Conservation (phyloP, 139 green algal genomes). For the Mesotaenium endlicherianum region DNA sequence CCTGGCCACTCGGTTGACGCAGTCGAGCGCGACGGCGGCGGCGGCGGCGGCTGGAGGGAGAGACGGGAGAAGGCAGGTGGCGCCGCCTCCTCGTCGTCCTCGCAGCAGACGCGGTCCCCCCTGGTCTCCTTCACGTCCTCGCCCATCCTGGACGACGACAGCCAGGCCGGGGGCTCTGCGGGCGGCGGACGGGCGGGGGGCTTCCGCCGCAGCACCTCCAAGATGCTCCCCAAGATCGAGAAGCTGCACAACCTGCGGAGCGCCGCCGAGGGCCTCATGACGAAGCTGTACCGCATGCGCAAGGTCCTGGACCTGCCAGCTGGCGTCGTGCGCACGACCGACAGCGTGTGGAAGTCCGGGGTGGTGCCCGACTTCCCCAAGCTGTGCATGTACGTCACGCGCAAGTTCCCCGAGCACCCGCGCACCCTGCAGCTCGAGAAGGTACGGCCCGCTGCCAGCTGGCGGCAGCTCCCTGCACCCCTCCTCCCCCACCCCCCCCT, state of each 20-base stretch:
- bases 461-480: too few relatives aligned
- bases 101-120: too few relatives aligned
- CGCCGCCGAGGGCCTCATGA: slow-evolving; percentile 30
- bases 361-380: slow-evolving; percentile 28
- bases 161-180: neutral
- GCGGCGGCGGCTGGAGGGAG: too few relatives aligned
- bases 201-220: neutral
- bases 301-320: slow-evolving; percentile 14
- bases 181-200: neutral
- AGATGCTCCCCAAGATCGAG: slow-evolving; percentile 28
- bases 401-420: slow-evolving; percentile 47
- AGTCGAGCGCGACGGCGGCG: too few relatives aligned
- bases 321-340: neutral
- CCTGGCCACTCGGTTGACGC: too few relatives aligned
- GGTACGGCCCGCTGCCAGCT: slow-evolving; percentile 10
- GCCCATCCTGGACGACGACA: neutral
- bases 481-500: too few relatives aligned
- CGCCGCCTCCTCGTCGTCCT: too few relatives aligned
- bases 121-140: too few relatives aligned
- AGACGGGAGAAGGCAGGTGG: too few relatives aligned
- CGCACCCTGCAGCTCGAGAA: slow-evolving; percentile 36
- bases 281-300: slow-evolving; percentile 41
- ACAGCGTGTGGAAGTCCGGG: slow-evolving; percentile 15
- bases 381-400: slow-evolving; percentile 21
- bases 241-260: slow-evolving; percentile 8